These are phyloP conservation scores for Cercospora brassicicola DNA, from an alignment of 2,329 filamentous ascomycete genomes.

Conservation along the genomic window DNA sequence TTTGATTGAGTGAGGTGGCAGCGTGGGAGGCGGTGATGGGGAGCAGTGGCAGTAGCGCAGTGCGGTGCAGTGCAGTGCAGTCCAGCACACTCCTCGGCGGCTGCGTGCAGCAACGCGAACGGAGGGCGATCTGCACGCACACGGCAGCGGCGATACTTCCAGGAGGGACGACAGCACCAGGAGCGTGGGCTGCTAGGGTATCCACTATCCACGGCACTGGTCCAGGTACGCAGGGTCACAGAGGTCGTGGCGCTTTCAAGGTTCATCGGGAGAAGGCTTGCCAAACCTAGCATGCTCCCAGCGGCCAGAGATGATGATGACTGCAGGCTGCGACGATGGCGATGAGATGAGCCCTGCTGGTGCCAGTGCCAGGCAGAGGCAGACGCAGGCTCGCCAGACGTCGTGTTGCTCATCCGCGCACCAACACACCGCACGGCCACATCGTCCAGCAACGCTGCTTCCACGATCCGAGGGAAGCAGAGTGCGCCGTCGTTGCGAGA, in stretches of 20 bases:
- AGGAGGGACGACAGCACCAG: background rate
- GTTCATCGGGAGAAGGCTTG: slow-evolving; percentile 6
- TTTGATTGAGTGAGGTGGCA: background rate
- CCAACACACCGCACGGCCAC: background rate
- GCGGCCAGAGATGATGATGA: background rate
- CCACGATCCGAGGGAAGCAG: no score
- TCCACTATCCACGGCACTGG: slow-evolving; percentile 17
- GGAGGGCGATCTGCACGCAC: background rate
- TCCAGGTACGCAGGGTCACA: slow-evolving; percentile 16
- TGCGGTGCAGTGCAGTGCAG: background rate
- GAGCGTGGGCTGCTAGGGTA: background rate
- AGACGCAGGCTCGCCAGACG: background rate
- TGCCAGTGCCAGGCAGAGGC: background rate
- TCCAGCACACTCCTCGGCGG: background rate
- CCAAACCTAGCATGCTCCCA: slow-evolving; percentile 7
- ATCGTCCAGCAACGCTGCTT: background rate
- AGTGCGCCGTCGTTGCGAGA: background rate
- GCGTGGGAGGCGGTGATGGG: background rate
- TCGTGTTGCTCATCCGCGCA: background rate
- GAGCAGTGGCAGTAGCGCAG: background rate
- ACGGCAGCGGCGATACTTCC: background rate
- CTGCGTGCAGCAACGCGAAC: background rate
- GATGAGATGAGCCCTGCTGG: background rate
- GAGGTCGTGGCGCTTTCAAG: background rate
- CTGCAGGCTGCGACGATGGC: background rate